Evolutionary conservation across 345 rosid genomes (phyloP), one percentile per base, ranked within the genome.

Genomic region (Brassica incana): DNA sequence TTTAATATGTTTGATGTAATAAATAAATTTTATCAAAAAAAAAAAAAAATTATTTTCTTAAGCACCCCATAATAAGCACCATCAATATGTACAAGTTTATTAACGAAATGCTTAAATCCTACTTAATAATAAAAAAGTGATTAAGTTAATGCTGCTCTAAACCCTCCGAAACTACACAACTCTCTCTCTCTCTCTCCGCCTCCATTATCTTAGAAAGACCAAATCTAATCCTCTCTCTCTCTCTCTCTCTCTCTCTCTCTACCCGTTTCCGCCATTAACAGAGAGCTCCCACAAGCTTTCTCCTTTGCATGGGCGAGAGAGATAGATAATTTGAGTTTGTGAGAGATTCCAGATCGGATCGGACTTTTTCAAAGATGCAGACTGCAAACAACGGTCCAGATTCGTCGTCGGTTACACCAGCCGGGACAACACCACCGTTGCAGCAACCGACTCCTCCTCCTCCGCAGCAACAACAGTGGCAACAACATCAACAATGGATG

Each of bases 401-500:
- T 81, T 80, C 78, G 9, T 25, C 78, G 25, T 33, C 85, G 75
- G 63, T 82, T 33, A 43, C 77, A 60, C 35, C 85, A 29, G 25
- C 80, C 12, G 70, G 78, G 43, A 52, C 90, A 69, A 78, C 87
- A 70, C 77, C 90, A 65, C 76, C 89, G 54, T 52, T 20, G 27
- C 79, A 83, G 38, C 89, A 86, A 58, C 74, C 81, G 83, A 77
- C 54, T 2, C 85, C 84, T 20, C 81, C 59, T 2, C 65, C 5
- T 10, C 5, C 14, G 35, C 89, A 58, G 1, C 62, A 58, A 0
- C 78, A 73, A 12, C 69, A 65, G 16, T 29, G 40, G 63, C 89
- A 85, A 20, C 92, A 81, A 48, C 84, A 71, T 5, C 84, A 81
- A 35, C 84, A 81, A 36, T 87, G 90, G 92, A 87, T 90, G 92